Evolutionary conservation across 164 flowering plant species (phyloP), one percentile per base, ranked within the genome.

Genomic region (Magnolia officinalis): DNA sequence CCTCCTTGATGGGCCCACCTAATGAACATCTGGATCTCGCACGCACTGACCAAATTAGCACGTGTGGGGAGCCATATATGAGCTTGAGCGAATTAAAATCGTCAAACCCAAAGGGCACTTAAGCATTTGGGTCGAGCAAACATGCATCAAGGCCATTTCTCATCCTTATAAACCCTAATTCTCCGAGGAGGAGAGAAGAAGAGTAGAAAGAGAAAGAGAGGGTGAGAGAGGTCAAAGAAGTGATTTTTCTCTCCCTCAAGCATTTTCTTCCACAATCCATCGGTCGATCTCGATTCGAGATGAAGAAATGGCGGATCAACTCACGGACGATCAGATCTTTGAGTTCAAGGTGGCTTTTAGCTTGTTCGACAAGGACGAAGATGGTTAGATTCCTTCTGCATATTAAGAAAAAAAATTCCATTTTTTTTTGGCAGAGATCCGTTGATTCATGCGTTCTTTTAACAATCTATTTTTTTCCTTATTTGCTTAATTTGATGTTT

Each of bases 331-430:
- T 67, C 88, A 86, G 86, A 86, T 86, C 85, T 82, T 85, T 31
- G 88, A 86, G 76, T 86, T 86, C 79, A 86, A 86, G 81, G 88
- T 81, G 69, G 88, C 88, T 26, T 86, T 86, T 78, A 86, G 85
- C 82, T 23, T 79, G 45, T 84, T 86, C 80, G 86, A 86, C 84
- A 86, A 86, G 85, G 88, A 86, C 69, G 88, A 85, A 70, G 86
- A 84, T 63, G 86, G 86, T 83, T 52, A 78, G 79, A 75, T 75
- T 70, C 71, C 26, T 74, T 29, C 14, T 23, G 24, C 24, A 23
- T 23, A 23, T 23, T 23, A 23, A 23, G 1, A 23, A 23, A 23
- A 23, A 23, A 23, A 23, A 23, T 23, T 1, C 24, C 0, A 0
- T 23, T 23, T 23, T 68, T 2, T 68, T 23, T 5, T n/a, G 1